These are phyloP conservation scores for Luffa acutangula DNA, from an alignment of 306 rosid species.

Conservation along the genomic window DNA sequence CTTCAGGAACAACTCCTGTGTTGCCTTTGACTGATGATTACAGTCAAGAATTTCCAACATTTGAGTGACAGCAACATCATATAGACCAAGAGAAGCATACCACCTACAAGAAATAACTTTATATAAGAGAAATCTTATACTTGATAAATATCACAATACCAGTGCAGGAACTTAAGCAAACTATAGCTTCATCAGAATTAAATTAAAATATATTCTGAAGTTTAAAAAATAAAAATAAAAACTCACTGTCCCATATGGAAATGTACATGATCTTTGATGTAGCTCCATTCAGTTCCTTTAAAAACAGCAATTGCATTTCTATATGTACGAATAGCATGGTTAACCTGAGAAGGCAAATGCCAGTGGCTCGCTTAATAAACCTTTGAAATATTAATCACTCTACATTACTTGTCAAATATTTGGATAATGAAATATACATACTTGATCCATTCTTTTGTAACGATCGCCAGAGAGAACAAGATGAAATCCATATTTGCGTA, in stretches of 20 bases:
- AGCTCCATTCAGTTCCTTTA: constrained; percentile 76
- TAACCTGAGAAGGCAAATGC: constrained; percentile 41
- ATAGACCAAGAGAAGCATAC: constrained; percentile 85
- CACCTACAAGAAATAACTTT: constrained; percentile 48
- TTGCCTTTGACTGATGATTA: constrained; percentile 87
- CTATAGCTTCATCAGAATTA: neutral
- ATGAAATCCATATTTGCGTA: constrained; percentile 94
- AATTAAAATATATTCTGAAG: neutral
- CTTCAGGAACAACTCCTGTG: constrained; percentile 65
- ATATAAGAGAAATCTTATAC: constrained; percentile 16
- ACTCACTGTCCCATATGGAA: constrained; percentile 96
- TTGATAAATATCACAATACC: neutral
- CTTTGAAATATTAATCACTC: constrained; percentile 5
- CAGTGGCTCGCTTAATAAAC: constrained; percentile 11
- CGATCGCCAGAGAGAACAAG: constrained; percentile 98
- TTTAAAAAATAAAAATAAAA: constrained; percentile 9
- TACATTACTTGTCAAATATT: constrained; percentile 3
- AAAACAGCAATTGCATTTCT: constrained; percentile 73
- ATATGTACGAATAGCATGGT: constrained; percentile 92
- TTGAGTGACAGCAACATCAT: constrained; percentile 77
- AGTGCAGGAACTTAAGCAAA: neutral
- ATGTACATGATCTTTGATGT: constrained; percentile 84
- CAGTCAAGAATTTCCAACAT: constrained; percentile 76
- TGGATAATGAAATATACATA: constrained; percentile 20
- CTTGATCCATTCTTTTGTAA: constrained; percentile 93